Conservation (phyloP, 1,284 basidiomycete genomes). For the Boletus semigastroideus region DNA sequence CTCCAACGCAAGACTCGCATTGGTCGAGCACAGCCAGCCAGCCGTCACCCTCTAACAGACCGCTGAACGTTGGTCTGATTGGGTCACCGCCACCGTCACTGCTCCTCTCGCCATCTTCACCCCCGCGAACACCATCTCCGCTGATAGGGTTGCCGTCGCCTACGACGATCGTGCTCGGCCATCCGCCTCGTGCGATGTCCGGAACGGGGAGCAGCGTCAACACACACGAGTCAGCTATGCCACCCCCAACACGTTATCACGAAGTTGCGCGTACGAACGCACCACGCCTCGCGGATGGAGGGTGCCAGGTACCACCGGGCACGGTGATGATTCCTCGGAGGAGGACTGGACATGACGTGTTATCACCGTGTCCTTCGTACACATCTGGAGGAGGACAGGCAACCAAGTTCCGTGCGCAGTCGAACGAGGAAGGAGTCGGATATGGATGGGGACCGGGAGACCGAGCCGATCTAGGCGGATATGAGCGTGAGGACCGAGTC, state of each 20-base stretch:
- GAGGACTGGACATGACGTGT: constrained; percentile 17
- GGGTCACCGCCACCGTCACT: constrained; percentile 17
- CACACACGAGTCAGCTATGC: constrained; percentile 11
- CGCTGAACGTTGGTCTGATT: constrained; percentile 1
- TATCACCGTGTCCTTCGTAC: constrained; percentile 4
- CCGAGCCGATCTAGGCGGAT: constrained; percentile 11
- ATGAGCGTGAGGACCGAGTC: constrained; percentile 5
- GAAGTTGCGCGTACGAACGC: constrained; percentile 12
- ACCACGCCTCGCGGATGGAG: constrained; percentile 25
- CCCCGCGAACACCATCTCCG: constrained; percentile 13
- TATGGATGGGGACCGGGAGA: constrained; percentile 11
- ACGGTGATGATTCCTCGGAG: constrained; percentile 19
- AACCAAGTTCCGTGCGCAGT: constrained; percentile 8
- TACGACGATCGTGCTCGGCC: constrained; percentile 13
- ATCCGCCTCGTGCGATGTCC: constrained; percentile 1
- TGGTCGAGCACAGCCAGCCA: constrained; percentile 7
- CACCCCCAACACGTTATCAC: constrained; percentile 22
- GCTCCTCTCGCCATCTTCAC: constrained; percentile 20
- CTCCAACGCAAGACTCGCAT: constrained; percentile 15
- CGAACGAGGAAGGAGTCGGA: constrained; percentile 14
- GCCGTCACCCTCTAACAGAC: constrained; percentile 4
- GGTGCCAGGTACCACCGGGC: constrained; percentile 22
- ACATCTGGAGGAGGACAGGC: neutral
- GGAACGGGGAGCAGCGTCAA: constrained; percentile 11
- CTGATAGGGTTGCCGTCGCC: constrained; percentile 16